Evolutionary conservation across 768 basidiomycete species (phyloP), one percentile per base, ranked within the genome.

Genomic region (Boletus pseudo-olivaceus): DNA sequence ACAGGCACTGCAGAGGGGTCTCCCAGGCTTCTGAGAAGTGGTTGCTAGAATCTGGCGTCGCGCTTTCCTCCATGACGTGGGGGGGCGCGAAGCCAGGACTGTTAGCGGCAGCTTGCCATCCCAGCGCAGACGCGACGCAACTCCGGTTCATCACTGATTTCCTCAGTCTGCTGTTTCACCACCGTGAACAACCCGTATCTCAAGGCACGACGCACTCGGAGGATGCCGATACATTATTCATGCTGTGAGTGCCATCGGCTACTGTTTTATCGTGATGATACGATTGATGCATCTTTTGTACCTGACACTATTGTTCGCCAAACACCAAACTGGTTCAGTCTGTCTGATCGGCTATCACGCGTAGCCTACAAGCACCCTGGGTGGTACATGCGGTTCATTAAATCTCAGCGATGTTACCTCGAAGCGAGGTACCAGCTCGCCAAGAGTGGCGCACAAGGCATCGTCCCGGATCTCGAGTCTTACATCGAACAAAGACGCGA

Each of bases 91-190:
- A 77, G 55, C 63, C 73, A 5, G 83, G 82, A 1, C 69, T 88
- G 23, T 73, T 85, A 29, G 82, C 81, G 1, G 74, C 82, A 2
- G 73, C 84, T 2, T 84, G 82, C 60, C 80, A 81, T 59, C 85
- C 86, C 8, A 76, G 70, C 2, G 81, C 78, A 58, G 85, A 85
- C 60, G 68, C 72, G 8, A 69, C 82, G 0, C 85, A 87, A 63
- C 68, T 88, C 23, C 70, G 74, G 32, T 70, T 83, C 34, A 67
- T 80, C 47, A 73, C 77, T 32, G 81, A 85, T 55, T 76, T 84
- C 43, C 60, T 80, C 51, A 74, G 75, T 38, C 56, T 80, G 47
- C 50, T 82, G 42, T 57, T 77, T 20, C 63, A 75, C 53, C 70
- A 72, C 54, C 70, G 73, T 23, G 63, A 66, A 19, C 67, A 73